A percentile compares a stretch with the other conserved stretches of the same genome.
phyloP scores from a whole-genome alignment of 2,329 filamentous ascomycete genomes.

The Fusarium citri region DNA sequence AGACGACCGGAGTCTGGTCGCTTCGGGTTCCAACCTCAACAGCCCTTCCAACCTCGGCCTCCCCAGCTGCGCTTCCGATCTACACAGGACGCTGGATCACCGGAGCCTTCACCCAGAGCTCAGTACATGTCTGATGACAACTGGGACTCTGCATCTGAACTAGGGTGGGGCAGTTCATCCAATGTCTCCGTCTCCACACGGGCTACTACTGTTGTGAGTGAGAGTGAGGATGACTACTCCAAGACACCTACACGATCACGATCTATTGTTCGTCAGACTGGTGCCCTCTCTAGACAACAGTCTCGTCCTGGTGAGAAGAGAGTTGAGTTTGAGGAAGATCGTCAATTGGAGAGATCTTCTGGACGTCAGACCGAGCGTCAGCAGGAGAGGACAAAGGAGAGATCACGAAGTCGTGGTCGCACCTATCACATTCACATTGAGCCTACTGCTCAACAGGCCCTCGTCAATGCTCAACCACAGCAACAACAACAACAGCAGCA shows the following conservation, averaged over 20 bases:
- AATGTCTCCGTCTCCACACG: slow-evolving; percentile 39
- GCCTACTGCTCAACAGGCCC: slow-evolving; percentile 32
- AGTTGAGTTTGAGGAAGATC: slow-evolving; percentile 33
- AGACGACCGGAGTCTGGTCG: slow-evolving; percentile 22
- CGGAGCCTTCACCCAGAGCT: slow-evolving; percentile 40
- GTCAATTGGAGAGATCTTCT: slow-evolving; percentile 26
- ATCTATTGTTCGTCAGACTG: slow-evolving; percentile 32
- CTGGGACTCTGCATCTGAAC: slow-evolving; percentile 44
- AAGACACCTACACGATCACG: slow-evolving; percentile 39
- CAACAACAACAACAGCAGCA: slow-evolving; percentile 32
- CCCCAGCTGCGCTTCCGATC: slow-evolving; percentile 44
- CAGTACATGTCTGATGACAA: slow-evolving; percentile 43
- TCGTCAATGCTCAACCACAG: slow-evolving; percentile 9
- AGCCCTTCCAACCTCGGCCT: slow-evolving; percentile 6
- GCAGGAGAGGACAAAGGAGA: slow-evolving; percentile 35
- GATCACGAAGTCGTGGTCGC: slow-evolving; percentile 44
- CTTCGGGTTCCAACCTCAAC: slow-evolving; percentile 33
- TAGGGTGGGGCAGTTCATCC: slow-evolving; percentile 40
- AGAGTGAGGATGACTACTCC: slow-evolving; percentile 41
- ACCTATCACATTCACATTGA: slow-evolving; percentile 48
- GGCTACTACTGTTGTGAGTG: slow-evolving; percentile 39
- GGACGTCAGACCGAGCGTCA: slow-evolving; percentile 32
- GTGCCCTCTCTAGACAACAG: slow-evolving; percentile 28
- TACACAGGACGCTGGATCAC: slow-evolving; percentile 31
- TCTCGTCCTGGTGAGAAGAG: slow-evolving; percentile 34